A percentile compares a stretch with the other conserved stretches of the same genome.
Conservation (phyloP, 345 rosid species). For the Crucihimalaya himalaica region DNA sequence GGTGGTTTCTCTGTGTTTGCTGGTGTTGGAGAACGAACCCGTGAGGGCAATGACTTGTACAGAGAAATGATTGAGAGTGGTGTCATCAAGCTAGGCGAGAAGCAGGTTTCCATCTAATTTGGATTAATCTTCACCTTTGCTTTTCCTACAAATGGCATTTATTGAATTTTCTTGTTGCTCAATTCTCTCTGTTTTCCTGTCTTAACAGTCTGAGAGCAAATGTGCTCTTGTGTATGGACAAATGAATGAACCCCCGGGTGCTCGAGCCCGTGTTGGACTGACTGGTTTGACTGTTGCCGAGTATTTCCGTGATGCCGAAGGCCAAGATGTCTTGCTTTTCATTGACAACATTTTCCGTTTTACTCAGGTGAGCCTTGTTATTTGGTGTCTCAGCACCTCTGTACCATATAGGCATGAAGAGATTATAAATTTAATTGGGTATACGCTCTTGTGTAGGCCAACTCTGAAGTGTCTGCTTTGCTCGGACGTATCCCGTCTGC, state of each 20-base stretch:
- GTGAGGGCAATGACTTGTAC: conserved; percentile 99
- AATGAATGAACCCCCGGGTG: conserved; percentile 99
- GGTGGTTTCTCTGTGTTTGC: conserved; percentile 99
- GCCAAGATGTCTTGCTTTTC: conserved; percentile 98
- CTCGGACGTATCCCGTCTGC: conserved; percentile 99
- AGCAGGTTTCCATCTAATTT: conserved; percentile 58
- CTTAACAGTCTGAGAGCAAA: conserved; percentile 81
- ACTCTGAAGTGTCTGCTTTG: conserved; percentile 98
- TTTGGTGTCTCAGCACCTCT: background rate
- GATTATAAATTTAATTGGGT: background rate
- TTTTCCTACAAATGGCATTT: background rate
- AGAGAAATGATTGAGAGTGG: conserved; percentile 99
- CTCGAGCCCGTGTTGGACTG: conserved; percentile 99
- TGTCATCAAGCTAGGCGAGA: conserved; percentile 98
- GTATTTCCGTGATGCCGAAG: conserved; percentile 98
- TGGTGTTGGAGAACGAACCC: conserved; percentile 97
- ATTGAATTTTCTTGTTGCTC: background rate
- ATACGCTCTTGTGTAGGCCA: conserved; percentile 57
- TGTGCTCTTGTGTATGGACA: conserved; percentile 98
- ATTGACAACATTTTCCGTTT: conserved; percentile 97
- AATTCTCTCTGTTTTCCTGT: background rate
- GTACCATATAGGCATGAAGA: background rate
- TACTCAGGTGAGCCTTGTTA: conserved; percentile 60
- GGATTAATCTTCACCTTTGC: background rate
- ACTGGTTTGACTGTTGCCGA: conserved; percentile 98